These are phyloP conservation scores for Vigna angularis DNA, from an alignment of 306 rosid species.

Conservation along the genomic window DNA sequence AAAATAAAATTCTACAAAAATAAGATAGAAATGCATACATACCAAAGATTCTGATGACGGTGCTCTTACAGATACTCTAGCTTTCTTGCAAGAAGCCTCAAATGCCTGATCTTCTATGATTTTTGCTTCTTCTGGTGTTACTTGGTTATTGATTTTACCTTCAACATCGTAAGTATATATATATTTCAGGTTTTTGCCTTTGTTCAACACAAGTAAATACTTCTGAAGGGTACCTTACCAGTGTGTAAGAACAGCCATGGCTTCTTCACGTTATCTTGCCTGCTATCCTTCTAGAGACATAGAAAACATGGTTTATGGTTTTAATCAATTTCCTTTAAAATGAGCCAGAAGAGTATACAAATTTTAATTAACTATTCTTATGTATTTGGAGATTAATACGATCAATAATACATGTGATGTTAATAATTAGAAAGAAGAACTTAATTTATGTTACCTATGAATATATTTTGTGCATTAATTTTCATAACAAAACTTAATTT, in stretches of 20 bases:
- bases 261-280: conserved; percentile 32
- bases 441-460: neutral
- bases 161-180: neutral
- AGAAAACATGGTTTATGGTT: neutral
- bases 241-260: conserved; percentile 30
- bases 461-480: neutral
- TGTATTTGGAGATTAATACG: neutral
- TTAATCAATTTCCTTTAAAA: neutral
- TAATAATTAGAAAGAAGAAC: neutral
- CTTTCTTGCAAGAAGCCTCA: conserved; percentile 41
- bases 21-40: conserved; percentile 15
- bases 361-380: neutral
- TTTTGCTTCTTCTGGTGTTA: conserved; percentile 30
- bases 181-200: conserved; percentile 4
- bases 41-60: conserved; percentile 46
- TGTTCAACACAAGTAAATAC: conserved; percentile 2
- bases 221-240: neutral
- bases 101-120: conserved; percentile 29
- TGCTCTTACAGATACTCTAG: conserved; percentile 57
- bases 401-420: conserved; percentile 4
- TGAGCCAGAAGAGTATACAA: neutral
- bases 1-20: neutral
- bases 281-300: conserved; percentile 36
- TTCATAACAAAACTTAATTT: conserved; percentile 17
- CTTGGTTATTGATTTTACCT: neutral